A percentile compares a stretch with the other conserved stretches of the same genome.
These are phyloP conservation scores for Pestalotiopsis sp. DNA, from an alignment of 2,329 filamentous ascomycete genomes.

Conservation along the genomic window DNA sequence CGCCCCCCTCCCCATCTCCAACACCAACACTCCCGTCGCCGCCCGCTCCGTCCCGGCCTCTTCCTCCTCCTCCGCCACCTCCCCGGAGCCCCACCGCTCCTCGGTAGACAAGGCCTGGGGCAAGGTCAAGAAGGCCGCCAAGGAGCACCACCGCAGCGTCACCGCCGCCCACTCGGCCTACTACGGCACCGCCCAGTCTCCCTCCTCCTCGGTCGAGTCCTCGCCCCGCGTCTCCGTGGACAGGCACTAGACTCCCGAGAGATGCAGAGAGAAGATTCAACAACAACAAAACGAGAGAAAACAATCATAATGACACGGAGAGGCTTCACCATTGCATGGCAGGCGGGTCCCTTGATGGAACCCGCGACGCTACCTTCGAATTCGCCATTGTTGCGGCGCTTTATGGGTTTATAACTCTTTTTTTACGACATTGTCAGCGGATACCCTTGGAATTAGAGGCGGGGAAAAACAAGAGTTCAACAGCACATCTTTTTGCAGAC, in stretches of 20 bases:
- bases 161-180: background rate
- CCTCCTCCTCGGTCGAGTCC: background rate
- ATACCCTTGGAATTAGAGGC: background rate
- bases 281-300: background rate
- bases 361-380: background rate
- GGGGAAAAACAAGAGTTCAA: background rate
- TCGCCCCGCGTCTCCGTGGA: constrained; percentile 5
- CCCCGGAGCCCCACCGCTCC: background rate
- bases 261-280: background rate
- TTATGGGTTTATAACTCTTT: background rate
- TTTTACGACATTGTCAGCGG: background rate
- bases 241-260: background rate
- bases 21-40: background rate
- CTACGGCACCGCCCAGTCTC: constrained; percentile 9
- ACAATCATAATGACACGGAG: no score
- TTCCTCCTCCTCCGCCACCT: background rate
- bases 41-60: background rate
- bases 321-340: background rate
- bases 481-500: background rate
- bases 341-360: background rate
- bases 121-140: constrained; percentile 13
- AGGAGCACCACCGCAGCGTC: constrained; percentile 15
- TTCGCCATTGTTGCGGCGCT: background rate
- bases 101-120: constrained; percentile 11
- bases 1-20: background rate